These are phyloP conservation scores for Prosopis cineraria DNA, from an alignment of 306 rosid genomes.

Conservation along the genomic window DNA sequence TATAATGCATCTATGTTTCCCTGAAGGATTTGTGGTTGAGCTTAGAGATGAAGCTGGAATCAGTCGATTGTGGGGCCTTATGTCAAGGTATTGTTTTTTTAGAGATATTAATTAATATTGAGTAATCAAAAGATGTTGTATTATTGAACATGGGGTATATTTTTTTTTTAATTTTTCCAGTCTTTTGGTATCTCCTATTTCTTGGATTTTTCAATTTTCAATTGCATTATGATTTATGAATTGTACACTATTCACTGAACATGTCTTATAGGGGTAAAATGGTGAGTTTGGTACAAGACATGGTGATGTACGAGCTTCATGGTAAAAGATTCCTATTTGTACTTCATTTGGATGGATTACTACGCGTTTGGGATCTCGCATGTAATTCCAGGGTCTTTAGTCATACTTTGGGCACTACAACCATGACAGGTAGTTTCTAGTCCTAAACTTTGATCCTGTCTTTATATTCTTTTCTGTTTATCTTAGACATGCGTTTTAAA, in stretches of 20 bases:
- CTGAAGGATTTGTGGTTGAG: conserved; percentile 64
- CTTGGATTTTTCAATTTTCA: conserved; percentile 2
- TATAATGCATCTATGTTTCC: conserved; percentile 33
- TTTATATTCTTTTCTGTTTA: conserved; percentile 8
- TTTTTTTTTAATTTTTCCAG: too few species aligned
- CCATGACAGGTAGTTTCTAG: conserved; percentile 59
- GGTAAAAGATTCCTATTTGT: conserved; percentile 74
- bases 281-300: conserved; percentile 73
- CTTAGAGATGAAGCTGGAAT: conserved; percentile 89
- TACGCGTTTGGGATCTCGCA: conserved; percentile 86
- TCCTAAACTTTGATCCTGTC: background rate
- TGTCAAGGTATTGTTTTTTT: conserved; percentile 64
- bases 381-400: conserved; percentile 57
- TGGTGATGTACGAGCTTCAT: conserved; percentile 60
- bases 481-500: conserved; percentile 20
- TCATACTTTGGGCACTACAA: conserved; percentile 53
- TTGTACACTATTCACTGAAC: conserved; percentile 25
- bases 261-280: conserved; percentile 72
- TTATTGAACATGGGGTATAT: background rate
- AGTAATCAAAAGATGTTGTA: background rate
- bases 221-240: conserved; percentile 21
- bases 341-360: conserved; percentile 78
- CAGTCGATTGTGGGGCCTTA: conserved; percentile 83
- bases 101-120: background rate
- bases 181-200: conserved; percentile 23